phyloP scores from a whole-genome alignment of 2,329 filamentous ascomycete genomes.

The Torrubiellomyces zombiae region DNA sequence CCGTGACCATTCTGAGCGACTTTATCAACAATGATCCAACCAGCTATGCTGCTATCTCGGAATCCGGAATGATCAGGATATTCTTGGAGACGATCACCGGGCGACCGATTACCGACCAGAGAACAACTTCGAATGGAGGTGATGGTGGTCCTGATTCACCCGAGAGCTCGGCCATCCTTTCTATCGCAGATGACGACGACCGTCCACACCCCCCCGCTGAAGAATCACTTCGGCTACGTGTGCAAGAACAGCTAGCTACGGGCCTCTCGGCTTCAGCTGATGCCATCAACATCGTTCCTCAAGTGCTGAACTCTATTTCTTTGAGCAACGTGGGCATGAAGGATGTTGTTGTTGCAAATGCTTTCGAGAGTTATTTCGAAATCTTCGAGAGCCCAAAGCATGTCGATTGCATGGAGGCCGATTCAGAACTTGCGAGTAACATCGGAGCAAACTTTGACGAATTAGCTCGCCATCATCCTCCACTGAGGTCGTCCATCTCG shows the following conservation, averaged over 20 bases:
- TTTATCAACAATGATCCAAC: conserved; percentile 99
- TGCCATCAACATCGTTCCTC: conserved; percentile 72
- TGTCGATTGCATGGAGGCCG: conserved; percentile 65
- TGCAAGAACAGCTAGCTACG: conserved; percentile 33
- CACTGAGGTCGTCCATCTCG: conserved; percentile 62
- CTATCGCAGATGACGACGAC: conserved; percentile 18
- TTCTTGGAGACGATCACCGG: conserved; percentile 70
- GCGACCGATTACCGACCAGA: conserved; percentile 20
- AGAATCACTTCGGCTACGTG: conserved; percentile 28
- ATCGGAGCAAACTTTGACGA: conserved; percentile 86
- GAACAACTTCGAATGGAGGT: conserved; percentile 15
- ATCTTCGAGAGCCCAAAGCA: conserved; percentile 92
- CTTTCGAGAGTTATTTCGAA: conserved; percentile 76
- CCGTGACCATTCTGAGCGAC: conserved; percentile 78
- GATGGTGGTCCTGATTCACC: conserved; percentile 20
- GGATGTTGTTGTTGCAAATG: conserved; percentile 68
- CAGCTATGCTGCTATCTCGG: conserved; percentile 87
- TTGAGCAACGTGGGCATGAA: conserved; percentile 77
- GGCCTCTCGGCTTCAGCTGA: conserved; percentile 80
- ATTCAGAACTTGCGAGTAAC: conserved; percentile 49
- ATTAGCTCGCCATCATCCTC: conserved; percentile 81
- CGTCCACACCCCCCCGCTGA: conserved; percentile 36
- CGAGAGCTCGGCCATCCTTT: conserved; percentile 21
- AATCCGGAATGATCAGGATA: conserved; percentile 77
- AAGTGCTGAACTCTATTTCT: conserved; percentile 84